phyloP scores from a whole-genome alignment of 495 filamentous ascomycete species.

The Lindgomyces ingoldianus region DNA sequence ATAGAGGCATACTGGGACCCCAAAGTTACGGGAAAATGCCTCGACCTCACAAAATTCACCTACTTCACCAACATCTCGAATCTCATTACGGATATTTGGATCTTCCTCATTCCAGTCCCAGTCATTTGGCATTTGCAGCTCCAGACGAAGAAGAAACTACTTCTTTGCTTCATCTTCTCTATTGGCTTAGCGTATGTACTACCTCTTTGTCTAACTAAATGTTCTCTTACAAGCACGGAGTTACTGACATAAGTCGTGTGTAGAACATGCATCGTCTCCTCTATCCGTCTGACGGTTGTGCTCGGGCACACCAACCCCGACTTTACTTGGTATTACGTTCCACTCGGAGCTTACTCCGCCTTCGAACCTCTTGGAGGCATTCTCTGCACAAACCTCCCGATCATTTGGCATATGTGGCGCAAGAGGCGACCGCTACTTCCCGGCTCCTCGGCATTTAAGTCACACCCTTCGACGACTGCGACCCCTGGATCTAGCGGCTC shows the following conservation, averaged over 20 bases:
- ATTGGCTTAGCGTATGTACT: conserved; percentile 44
- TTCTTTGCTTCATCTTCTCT: conserved; percentile 48
- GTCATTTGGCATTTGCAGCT: conserved; percentile 55
- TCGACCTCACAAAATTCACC: conserved; percentile 25
- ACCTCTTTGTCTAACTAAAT: no score
- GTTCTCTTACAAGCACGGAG: background rate
- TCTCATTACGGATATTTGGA: conserved; percentile 53
- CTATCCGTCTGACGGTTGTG: conserved; percentile 46
- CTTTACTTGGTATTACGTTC: conserved; percentile 48
- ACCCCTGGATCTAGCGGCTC: conserved; percentile 6
- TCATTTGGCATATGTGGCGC: conserved; percentile 41
- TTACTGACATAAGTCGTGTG: background rate
- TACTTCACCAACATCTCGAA: conserved; percentile 38
- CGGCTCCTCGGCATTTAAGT: conserved; percentile 24
- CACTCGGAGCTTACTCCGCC: conserved; percentile 48
- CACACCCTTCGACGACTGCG: conserved; percentile 3
- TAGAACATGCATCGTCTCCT: conserved; percentile 48
- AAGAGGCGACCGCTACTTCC: conserved; percentile 24
- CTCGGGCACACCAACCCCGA: conserved; percentile 48
- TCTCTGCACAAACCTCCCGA: conserved; percentile 51
- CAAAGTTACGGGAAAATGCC: conserved; percentile 27
- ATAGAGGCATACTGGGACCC: conserved; percentile 31
- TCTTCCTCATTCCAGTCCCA: conserved; percentile 59
- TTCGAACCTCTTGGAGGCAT: conserved; percentile 52
- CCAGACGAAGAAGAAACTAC: conserved; percentile 48